Conservation (phyloP, 2,329 filamentous ascomycete species). For the Triangularia verruculosa region DNA sequence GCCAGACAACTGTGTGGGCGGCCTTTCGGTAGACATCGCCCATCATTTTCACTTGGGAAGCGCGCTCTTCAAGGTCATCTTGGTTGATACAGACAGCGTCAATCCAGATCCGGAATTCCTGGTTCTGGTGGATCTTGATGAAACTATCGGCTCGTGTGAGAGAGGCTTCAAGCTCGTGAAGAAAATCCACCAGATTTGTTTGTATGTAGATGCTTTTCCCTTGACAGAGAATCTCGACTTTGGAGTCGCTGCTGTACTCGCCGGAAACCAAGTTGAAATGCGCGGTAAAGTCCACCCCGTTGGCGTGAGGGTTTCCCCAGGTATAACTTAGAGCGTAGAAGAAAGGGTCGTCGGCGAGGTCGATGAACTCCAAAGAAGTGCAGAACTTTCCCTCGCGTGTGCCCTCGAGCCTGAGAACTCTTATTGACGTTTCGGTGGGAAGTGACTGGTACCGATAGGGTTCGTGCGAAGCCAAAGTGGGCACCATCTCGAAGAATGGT, state of each 20-base stretch:
- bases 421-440: conserved; percentile 9
- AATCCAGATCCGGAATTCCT: conserved; percentile 9
- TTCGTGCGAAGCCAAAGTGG: neutral
- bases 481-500: neutral
- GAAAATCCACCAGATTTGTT: conserved; percentile 9
- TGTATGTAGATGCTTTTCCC: conserved; percentile 7
- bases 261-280: conserved; percentile 12
- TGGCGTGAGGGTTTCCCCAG: conserved; percentile 17
- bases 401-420: neutral
- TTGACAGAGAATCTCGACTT: conserved; percentile 5
- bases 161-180: neutral
- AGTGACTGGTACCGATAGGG: neutral
- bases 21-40: conserved; percentile 13
- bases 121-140: neutral
- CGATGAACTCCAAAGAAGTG: conserved; percentile 3
- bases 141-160: neutral
- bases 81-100: conserved; percentile 13
- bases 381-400: neutral
- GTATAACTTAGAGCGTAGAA: conserved; percentile 15
- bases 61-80: conserved; percentile 10
- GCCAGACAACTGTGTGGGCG: conserved; percentile 12
- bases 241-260: conserved; percentile 3
- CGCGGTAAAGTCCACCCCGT: conserved; percentile 17
- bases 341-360: conserved; percentile 11
- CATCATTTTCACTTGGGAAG: conserved; percentile 17